Evolutionary conservation across 2,329 filamentous ascomycete genomes (phyloP).

Genomic region (Plenodomus tracheiphilus): DNA sequence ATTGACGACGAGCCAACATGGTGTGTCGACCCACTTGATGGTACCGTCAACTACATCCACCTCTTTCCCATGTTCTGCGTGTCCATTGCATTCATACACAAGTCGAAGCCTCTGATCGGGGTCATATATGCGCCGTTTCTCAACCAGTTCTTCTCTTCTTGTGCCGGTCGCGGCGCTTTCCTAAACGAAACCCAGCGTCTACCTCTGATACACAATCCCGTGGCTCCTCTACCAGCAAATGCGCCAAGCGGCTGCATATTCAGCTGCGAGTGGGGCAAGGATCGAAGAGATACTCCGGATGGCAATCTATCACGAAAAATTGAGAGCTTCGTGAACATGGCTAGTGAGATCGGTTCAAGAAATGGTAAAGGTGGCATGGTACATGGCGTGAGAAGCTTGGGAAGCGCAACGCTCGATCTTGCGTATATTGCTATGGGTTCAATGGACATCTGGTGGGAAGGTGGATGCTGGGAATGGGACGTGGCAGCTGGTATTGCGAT

Average conservation of each 20-base stretch:
- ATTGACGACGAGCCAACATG: constrained; percentile 68
- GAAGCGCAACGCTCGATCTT: constrained; percentile 72
- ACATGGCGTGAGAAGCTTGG: constrained; percentile 72
- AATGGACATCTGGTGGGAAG: constrained; percentile 84
- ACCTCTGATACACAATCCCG: constrained; percentile 65
- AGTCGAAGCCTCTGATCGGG: constrained; percentile 65
- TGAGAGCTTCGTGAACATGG: constrained; percentile 76
- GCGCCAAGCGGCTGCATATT: constrained; percentile 73
- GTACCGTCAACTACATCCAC: constrained; percentile 81
- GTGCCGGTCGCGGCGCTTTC: constrained; percentile 68
- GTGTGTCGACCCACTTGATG: constrained; percentile 77
- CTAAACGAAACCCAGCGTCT: constrained; percentile 66
- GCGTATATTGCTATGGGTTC: constrained; percentile 75
- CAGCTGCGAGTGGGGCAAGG: constrained; percentile 79
- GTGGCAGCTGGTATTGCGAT: constrained; percentile 76
- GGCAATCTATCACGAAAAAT: constrained; percentile 73
- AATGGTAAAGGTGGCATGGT: constrained; percentile 76
- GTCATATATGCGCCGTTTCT: constrained; percentile 74
- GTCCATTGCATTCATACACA: constrained; percentile 69
- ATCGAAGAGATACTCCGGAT: constrained; percentile 65
- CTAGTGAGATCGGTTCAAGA: constrained; percentile 64
- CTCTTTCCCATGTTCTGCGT: constrained; percentile 82
- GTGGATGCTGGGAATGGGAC: constrained; percentile 82
- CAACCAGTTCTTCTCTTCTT: constrained; percentile 69
- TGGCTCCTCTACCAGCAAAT: constrained; percentile 63